Percentiles rank a stretch among this genome's conserved stretches.
These are phyloP conservation scores for Alternaria hordeiaustralica DNA, from an alignment of 2,329 filamentous ascomycete genomes.

Conservation along the genomic window DNA sequence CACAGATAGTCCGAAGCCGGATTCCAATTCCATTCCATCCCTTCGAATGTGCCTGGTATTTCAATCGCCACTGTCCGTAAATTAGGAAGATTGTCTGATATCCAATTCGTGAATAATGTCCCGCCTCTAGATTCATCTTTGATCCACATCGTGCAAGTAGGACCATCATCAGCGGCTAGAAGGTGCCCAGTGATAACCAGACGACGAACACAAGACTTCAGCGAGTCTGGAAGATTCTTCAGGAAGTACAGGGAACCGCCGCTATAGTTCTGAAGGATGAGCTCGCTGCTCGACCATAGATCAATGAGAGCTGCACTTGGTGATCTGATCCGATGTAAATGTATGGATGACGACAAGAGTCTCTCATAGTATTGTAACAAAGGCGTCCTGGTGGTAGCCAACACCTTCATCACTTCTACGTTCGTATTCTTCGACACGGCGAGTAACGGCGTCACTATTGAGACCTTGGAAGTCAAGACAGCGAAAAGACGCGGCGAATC, in stretches of 20 bases:
- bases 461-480: background rate
- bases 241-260: background rate
- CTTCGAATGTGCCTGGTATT: background rate
- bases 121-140: background rate
- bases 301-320: background rate
- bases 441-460: background rate
- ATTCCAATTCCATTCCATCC: background rate
- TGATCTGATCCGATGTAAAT: background rate
- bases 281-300: background rate
- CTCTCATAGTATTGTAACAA: background rate
- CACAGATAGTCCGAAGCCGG: background rate
- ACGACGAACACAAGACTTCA: background rate
- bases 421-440: background rate
- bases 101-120: background rate
- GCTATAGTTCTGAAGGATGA: background rate
- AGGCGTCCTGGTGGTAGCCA: background rate
- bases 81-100: background rate
- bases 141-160: too few species aligned
- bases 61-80: background rate
- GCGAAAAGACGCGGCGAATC: too few species aligned
- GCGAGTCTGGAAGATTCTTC: background rate
- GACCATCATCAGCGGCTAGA: too few species aligned
- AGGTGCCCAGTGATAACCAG: too few species aligned
- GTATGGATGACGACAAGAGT: background rate
- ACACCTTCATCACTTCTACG: background rate